These are phyloP conservation scores for Ensete glaucum DNA, from an alignment of 176 grass and related monocot species.

Conservation along the genomic window DNA sequence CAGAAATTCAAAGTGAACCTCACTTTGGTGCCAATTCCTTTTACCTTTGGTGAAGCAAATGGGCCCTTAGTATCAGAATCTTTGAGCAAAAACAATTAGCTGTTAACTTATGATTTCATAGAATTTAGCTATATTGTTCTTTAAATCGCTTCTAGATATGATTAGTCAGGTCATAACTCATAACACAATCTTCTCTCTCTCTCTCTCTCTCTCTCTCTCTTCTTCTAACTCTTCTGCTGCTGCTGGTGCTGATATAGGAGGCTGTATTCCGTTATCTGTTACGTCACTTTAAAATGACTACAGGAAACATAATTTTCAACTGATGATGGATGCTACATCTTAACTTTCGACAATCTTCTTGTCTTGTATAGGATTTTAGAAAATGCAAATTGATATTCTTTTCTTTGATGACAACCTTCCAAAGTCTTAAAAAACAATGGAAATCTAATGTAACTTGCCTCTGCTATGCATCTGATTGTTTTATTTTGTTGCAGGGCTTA, in stretches of 20 bases:
- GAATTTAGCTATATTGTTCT: too few relatives aligned
- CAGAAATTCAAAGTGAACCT: background rate
- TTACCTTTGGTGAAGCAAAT: background rate
- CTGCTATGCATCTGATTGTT: background rate
- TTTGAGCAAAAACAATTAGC: background rate
- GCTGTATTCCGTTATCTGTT: too few relatives aligned
- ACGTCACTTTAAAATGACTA: too few relatives aligned
- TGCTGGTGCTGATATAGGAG: too few relatives aligned
- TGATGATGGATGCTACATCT: background rate
- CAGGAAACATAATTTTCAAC: too few relatives aligned
- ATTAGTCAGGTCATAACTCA: too few relatives aligned
- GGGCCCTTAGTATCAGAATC: background rate
- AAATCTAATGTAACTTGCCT: background rate
- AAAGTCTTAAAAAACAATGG: background rate
- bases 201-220: too few relatives aligned
- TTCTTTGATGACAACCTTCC: background rate
- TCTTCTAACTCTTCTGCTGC: too few relatives aligned
- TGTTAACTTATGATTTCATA: too few relatives aligned
- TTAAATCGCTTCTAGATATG: too few relatives aligned
- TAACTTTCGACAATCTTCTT: background rate
- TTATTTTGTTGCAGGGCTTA: slow-evolving; percentile 49
- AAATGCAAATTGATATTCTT: background rate
- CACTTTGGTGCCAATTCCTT: background rate
- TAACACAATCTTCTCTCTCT: too few relatives aligned
- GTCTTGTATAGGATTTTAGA: background rate